Percentiles rank a stretch among this genome's conserved stretches.
Evolutionary conservation across 331 rosid species (phyloP).

Genomic region (Malus hybrid): DNA sequence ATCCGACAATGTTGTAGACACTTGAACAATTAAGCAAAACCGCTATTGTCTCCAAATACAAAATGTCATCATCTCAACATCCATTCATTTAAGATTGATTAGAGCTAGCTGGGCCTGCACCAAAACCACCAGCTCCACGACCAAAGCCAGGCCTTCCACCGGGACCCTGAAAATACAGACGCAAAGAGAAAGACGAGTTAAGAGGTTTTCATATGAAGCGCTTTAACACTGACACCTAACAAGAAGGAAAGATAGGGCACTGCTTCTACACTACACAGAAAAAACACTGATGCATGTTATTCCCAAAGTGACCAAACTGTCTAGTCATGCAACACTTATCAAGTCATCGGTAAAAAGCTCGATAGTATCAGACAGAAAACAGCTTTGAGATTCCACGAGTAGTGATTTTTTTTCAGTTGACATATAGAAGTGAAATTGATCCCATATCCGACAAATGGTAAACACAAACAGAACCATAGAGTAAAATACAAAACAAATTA

Average conservation of each 20-base stretch:
- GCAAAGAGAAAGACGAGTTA: background rate
- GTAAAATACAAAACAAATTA: background rate
- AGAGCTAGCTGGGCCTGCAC: conserved; percentile 63
- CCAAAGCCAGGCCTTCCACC: conserved; percentile 84
- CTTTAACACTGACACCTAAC: background rate
- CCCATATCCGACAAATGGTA: background rate
- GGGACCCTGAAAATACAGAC: conserved; percentile 41
- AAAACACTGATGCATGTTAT: background rate
- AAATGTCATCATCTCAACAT: background rate
- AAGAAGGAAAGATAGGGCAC: background rate
- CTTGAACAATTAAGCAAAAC: background rate
- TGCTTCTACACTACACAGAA: background rate
- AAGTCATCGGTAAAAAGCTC: background rate
- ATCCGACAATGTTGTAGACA: background rate
- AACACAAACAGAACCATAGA: background rate
- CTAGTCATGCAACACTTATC: background rate
- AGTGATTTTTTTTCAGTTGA: too few species aligned
- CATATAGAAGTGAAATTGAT: background rate
- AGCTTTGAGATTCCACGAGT: too few species aligned
- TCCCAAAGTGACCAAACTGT: background rate
- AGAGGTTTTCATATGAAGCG: background rate
- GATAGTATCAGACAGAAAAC: background rate
- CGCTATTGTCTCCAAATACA: background rate
- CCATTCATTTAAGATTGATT: conserved; percentile 20
- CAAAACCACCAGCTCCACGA: conserved; percentile 69